Conservation (phyloP, 495 filamentous ascomycete genomes). For the Viridothelium virens region DNA sequence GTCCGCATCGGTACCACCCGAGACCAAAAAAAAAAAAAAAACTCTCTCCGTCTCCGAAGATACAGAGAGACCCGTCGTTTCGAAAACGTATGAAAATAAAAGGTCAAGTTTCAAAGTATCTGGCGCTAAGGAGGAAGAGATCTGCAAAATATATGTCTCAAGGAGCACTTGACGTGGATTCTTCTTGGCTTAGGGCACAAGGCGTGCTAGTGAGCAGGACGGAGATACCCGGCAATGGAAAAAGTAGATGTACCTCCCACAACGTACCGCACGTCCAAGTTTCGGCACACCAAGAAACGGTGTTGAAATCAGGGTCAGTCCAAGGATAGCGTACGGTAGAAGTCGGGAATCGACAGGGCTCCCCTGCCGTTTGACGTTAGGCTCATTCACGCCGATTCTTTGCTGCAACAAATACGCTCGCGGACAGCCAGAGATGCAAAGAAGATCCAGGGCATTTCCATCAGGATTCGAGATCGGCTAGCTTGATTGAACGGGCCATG, state of each 20-base stretch:
- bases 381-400: neutral
- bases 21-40: neutral
- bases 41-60: neutral
- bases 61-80: neutral
- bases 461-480: neutral
- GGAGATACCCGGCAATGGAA: neutral
- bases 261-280: neutral
- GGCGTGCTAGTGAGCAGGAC: neutral
- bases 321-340: neutral
- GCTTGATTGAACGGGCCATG: neutral
- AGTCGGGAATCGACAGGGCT: neutral
- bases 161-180: neutral
- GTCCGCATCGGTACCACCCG: neutral
- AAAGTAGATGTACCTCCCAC: neutral
- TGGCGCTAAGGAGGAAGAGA: neutral
- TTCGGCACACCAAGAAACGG: neutral
- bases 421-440: neutral
- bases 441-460: neutral
- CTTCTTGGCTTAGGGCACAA: neutral
- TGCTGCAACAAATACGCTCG: neutral
- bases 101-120: neutral
- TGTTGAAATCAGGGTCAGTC: neutral
- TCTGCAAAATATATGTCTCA: constrained; percentile 6
- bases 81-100: neutral
- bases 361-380: neutral